phyloP scores from a whole-genome alignment of 495 filamentous ascomycete genomes.

The Daldinia bambusicola region DNA sequence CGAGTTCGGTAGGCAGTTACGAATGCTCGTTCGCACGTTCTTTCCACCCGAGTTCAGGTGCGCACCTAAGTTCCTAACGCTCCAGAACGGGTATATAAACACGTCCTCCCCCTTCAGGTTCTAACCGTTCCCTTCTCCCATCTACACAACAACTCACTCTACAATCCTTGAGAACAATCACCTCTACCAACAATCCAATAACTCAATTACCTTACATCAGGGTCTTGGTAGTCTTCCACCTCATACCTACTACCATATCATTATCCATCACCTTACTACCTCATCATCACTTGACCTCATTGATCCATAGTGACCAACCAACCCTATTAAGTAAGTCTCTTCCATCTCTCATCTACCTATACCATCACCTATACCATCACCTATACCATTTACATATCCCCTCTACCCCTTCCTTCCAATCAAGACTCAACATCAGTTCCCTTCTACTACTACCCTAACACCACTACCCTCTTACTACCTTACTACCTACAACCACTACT shows the following conservation, averaged over 20 bases:
- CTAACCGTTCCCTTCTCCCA: no score
- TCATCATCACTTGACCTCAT: not conserved
- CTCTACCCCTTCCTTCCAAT: no score
- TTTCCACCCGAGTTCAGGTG: not conserved
- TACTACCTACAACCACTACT: not conserved
- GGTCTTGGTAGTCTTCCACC: no score
- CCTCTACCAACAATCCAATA: no score
- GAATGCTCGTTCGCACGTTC: not conserved
- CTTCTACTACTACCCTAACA: not conserved
- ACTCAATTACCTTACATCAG: no score
- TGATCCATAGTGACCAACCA: not conserved
- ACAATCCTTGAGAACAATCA: no score
- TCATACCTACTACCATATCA: no score
- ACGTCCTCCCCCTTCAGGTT: no score
- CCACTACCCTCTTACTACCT: not conserved
- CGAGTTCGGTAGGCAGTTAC: not conserved
- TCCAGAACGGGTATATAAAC: not conserved
- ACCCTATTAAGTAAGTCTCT: not conserved
- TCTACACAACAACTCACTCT: no score
- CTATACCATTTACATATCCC: no score
- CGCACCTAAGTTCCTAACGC: not conserved
- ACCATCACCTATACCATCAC: no score
- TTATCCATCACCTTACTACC: no score
- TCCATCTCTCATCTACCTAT: not conserved
- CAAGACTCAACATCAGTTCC: not conserved